phyloP scores from a whole-genome alignment of 148 eudicot genomes.

The Linanthus parryae region DNA sequence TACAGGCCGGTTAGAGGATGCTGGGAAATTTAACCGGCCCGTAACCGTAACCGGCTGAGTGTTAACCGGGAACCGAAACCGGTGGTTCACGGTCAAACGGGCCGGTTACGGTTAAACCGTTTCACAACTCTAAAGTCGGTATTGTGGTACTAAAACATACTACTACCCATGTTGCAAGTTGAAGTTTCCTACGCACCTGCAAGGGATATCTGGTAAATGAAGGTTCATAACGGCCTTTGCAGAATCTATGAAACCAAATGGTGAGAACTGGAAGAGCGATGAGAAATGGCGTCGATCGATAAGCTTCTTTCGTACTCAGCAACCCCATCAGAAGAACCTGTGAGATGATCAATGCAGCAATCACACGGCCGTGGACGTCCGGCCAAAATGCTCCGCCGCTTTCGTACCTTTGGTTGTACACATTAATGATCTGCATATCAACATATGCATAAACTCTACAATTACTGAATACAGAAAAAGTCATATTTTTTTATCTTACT shows the following conservation, averaged over 20 bases:
- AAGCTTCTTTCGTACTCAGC: constrained; percentile 67
- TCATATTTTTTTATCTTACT: not conserved
- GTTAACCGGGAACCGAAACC: too few species aligned
- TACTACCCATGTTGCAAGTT: too few species aligned
- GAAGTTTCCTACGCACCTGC: constrained; percentile 45
- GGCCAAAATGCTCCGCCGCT: constrained; percentile 98
- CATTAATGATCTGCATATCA: constrained; percentile 72
- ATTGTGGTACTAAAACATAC: not conserved
- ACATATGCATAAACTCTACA: too few species aligned
- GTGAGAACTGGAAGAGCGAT: constrained; percentile 88
- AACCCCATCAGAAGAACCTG: constrained; percentile 88
- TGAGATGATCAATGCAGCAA: constrained; percentile 63
- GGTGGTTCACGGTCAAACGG: too few species aligned
- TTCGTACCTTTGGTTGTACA: constrained; percentile 94
- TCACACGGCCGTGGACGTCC: constrained; percentile 80
- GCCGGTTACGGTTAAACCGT: too few species aligned
- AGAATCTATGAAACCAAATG: constrained; percentile 63
- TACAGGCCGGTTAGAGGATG: too few species aligned
- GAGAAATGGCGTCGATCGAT: constrained; percentile 68
- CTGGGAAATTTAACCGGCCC: too few species aligned
- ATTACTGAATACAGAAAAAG: too few species aligned
- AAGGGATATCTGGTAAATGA: constrained; percentile 75
- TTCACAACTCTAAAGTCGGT: too few species aligned
- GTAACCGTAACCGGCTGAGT: too few species aligned
- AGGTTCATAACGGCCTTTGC: constrained; percentile 90